Evolutionary conservation across 345 rosid species (phyloP).

Genomic region (Rhodamnia rubescens): DNA sequence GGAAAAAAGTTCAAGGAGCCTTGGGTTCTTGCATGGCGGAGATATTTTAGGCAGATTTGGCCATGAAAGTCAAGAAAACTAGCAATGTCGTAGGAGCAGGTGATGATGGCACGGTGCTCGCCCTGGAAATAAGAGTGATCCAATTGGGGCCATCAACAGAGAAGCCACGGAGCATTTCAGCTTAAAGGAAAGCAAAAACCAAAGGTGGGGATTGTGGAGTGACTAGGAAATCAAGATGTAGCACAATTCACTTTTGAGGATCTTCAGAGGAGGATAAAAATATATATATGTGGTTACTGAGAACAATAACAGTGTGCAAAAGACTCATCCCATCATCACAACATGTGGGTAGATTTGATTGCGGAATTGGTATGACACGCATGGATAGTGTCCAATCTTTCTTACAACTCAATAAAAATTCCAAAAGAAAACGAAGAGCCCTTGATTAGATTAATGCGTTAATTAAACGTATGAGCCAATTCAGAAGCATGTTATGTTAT

Average conservation of each 20-base stretch:
- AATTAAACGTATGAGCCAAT: not conserved
- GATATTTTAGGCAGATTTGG: not conserved
- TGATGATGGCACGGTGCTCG: not conserved
- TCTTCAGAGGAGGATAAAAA: not conserved
- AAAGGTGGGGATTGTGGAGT: not conserved
- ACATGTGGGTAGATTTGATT: not conserved
- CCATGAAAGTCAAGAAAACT: not conserved
- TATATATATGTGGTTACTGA: not conserved
- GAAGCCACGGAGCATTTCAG: not conserved
- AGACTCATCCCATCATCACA: not conserved
- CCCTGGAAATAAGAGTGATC: not conserved
- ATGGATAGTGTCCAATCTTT: not conserved
- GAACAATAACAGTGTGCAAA: not conserved
- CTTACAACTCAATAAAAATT: not conserved
- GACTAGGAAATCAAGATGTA: not conserved
- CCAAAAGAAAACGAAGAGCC: not conserved
- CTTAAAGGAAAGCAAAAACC: not conserved
- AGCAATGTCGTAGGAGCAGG: not conserved
- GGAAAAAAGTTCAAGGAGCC: not conserved
- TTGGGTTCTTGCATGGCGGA: not conserved
- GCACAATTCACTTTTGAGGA: not conserved
- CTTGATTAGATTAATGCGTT: not conserved
- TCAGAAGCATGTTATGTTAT: not conserved
- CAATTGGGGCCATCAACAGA: not conserved
- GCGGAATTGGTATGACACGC: not conserved